A percentile compares a stretch with the other conserved stretches of the same genome.
These are phyloP conservation scores for Epichloe coenophiala DNA, from an alignment of 2,329 filamentous ascomycete species.

Conservation along the genomic window DNA sequence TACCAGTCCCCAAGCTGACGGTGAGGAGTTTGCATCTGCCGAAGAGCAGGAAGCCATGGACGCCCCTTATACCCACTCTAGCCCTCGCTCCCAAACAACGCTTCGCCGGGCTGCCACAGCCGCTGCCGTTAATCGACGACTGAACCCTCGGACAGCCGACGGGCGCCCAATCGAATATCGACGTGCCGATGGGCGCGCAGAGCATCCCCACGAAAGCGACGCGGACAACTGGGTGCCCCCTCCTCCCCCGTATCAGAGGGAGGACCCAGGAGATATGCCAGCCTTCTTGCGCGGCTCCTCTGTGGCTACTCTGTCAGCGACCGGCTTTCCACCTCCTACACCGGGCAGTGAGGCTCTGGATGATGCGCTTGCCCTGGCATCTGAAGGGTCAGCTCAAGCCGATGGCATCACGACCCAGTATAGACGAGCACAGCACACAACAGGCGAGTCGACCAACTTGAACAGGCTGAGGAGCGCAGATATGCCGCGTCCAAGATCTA, in stretches of 20 bases:
- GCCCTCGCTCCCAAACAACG: constrained; percentile 55
- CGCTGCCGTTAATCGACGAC: constrained; percentile 58
- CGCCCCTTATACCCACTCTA: constrained; percentile 58
- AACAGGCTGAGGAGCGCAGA: constrained; percentile 14
- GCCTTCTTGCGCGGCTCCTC: constrained; percentile 39
- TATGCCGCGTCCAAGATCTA: constrained; percentile 17
- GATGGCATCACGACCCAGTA: constrained; percentile 5
- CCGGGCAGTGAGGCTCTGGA: neutral
- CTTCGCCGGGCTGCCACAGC: constrained; percentile 62
- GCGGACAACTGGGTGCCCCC: constrained; percentile 82
- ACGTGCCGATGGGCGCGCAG: constrained; percentile 53
- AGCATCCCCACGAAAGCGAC: constrained; percentile 74
- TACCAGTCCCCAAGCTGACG: constrained; percentile 19
- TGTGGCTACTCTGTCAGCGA: constrained; percentile 22
- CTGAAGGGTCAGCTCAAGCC: constrained; percentile 1
- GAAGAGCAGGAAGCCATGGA: constrained; percentile 52
- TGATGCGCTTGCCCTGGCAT: neutral
- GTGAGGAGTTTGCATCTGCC: constrained; percentile 32
- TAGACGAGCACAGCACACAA: constrained; percentile 16
- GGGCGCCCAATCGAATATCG: constrained; percentile 47
- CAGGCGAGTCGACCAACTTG: constrained; percentile 22
- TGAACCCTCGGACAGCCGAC: constrained; percentile 44
- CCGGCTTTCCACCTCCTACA: constrained; percentile 14
- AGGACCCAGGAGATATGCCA: constrained; percentile 43
- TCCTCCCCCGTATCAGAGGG: constrained; percentile 68